A percentile compares a stretch with the other conserved stretches of the same genome.
Evolutionary conservation across 805 yeast genomes (phyloP).

Genomic region (Ogataea polymorpha): DNA sequence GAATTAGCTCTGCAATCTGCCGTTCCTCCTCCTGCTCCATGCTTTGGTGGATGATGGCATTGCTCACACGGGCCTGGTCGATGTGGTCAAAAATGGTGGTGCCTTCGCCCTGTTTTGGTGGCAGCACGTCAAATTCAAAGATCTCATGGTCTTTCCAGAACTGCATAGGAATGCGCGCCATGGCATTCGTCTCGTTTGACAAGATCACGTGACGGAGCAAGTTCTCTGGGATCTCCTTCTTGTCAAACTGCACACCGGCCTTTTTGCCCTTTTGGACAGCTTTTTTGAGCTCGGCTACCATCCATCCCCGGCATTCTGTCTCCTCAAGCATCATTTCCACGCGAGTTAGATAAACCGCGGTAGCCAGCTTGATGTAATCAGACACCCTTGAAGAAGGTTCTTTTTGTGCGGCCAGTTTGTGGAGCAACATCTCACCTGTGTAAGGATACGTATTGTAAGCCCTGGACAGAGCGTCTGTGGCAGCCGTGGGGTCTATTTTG

Average conservation of each 20-base stretch:
- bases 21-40: conserved; percentile 25
- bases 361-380: conserved; percentile 38
- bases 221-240: conserved; percentile 51
- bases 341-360: conserved; percentile 59
- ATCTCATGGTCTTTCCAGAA: conserved; percentile 63
- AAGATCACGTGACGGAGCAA: conserved; percentile 64
- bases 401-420: conserved; percentile 37
- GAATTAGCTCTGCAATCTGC: conserved; percentile 22
- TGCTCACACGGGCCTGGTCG: conserved; percentile 44
- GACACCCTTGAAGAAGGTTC: conserved; percentile 29
- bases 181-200: conserved; percentile 66
- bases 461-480: conserved; percentile 42
- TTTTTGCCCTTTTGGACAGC: conserved; percentile 20
- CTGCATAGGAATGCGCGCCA: conserved; percentile 63
- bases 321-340: conserved; percentile 55
- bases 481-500: conserved; percentile 37
- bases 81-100: conserved; percentile 42
- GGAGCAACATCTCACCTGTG: conserved; percentile 49
- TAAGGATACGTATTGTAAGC: conserved; percentile 60
- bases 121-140: conserved; percentile 69
- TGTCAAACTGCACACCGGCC: conserved; percentile 13
- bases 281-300: conserved; percentile 17
- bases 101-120: conserved; percentile 48
- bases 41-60: conserved; percentile 33
- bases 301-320: conserved; percentile 41